Percentiles rank a stretch among this genome's conserved stretches.
These are phyloP conservation scores for Exophiala sp. DNA, from an alignment of 2,329 filamentous ascomycete genomes.

Conservation along the genomic window DNA sequence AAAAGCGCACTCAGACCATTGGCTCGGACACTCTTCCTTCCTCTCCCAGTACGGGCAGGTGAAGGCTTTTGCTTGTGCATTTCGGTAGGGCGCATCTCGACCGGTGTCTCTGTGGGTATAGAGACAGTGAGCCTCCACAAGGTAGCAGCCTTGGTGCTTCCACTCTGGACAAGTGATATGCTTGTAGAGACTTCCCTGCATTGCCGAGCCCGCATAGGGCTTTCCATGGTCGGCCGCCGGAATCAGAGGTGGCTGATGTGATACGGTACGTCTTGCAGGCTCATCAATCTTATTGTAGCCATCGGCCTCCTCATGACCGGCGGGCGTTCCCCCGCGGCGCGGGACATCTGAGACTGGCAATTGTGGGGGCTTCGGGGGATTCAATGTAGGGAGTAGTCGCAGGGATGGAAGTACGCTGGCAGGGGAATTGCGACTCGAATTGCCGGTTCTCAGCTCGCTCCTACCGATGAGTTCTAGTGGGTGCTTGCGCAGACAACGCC, in stretches of 20 bases:
- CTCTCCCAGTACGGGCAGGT: slow-evolving; percentile 13
- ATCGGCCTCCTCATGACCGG: neutral
- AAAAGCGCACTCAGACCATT: neutral
- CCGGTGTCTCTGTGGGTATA: slow-evolving; percentile 21
- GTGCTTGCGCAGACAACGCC: slow-evolving; percentile 9
- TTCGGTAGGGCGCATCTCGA: slow-evolving; percentile 3
- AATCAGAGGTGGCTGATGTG: neutral
- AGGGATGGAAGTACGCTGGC: neutral
- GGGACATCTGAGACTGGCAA: neutral
- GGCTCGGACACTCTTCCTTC: slow-evolving; percentile 2
- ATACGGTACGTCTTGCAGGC: neutral
- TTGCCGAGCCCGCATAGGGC: neutral
- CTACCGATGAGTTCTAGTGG: neutral
- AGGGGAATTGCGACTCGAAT: neutral
- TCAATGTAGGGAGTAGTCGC: neutral
- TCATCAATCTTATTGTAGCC: neutral
- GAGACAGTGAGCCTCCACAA: slow-evolving; percentile 17
- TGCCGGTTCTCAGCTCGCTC: neutral
- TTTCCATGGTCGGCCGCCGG: neutral
- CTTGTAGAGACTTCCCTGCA: slow-evolving; percentile 16
- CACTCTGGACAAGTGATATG: slow-evolving; percentile 20
- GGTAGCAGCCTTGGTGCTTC: slow-evolving; percentile 6
- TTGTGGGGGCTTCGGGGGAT: neutral
- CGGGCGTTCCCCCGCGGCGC: neutral
- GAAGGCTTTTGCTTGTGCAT: slow-evolving; percentile 13